Base-by-base conservation (phyloP, 2,329 filamentous ascomycete genomes). In the Beauveria medogensis region DNA sequence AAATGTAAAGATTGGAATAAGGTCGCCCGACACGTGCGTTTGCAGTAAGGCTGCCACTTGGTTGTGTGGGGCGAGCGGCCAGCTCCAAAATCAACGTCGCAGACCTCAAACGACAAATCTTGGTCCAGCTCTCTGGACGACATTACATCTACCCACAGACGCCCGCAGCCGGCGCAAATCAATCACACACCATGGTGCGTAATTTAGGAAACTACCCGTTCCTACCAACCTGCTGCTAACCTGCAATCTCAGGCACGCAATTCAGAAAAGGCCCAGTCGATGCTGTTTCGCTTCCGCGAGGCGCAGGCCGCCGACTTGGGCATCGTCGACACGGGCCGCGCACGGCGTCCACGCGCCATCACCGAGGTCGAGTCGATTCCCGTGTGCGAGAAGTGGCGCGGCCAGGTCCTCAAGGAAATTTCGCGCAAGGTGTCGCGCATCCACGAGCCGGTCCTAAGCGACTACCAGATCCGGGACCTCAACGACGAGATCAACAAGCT, bases 401-500 rank as follows among this genome's bases (percentile, higher is more conserved):
- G 94, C 46, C 94, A 97, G 73, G 93, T 97, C 34, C 86, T 99
- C 64, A 96, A 96, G 73, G 94, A 99, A 74, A 93, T 99, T 70
- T 93, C 89, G 65, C 92, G 94, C 76, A 99, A 99, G 76, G 91
- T 99, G 62, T 91, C 91, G 65, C 90, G 90, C 71, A 97, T 99
- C 77, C 94, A 99, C 74, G 94, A 99, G 69, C 80, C 85, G 9
- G 87, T 88, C 52, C 82, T 99, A n/a, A 91, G 86, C 75, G 94
- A 99, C 80, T 97, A 90, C 79, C 94, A 97, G 80, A 91, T 99
- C 74, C 88, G 94, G 70, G 94, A 99, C 75, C 81, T 99, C 72
- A 99, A 99, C 78, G 94, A 99, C 75, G 94, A 99, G 77, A 96
- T 99, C 81, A 99, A 99, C 81, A 96, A 96, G 78, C 83, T 96